Evolutionary conservation across 2,329 filamentous ascomycete species (phyloP).

Genomic region (Fusarium coffeatum): DNA sequence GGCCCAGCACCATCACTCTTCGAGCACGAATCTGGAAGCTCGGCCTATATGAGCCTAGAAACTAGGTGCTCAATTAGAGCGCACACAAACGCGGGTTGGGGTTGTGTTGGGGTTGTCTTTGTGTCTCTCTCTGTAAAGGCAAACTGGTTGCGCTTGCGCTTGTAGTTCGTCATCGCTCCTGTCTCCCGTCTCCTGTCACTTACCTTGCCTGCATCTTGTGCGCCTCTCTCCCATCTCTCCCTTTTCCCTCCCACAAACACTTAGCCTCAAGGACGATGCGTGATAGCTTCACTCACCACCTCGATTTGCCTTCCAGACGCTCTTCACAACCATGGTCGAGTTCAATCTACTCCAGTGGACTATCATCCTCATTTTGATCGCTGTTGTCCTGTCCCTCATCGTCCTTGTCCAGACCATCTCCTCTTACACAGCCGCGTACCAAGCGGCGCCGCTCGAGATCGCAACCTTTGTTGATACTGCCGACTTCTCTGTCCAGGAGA

Average conservation of each 20-base stretch:
- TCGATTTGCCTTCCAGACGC: conserved; percentile 45
- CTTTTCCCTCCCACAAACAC: conserved; percentile 32
- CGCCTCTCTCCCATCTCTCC: conserved; percentile 30
- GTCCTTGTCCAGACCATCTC: conserved; percentile 64
- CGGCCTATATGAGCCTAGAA: conserved; percentile 30
- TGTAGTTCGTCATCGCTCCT: conserved; percentile 41
- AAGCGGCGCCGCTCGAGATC: conserved; percentile 68
- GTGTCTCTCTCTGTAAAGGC: neutral
- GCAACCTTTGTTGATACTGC: conserved; percentile 68
- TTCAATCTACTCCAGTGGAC: conserved; percentile 66
- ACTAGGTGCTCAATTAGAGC: conserved; percentile 20
- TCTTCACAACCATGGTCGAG: conserved; percentile 60
- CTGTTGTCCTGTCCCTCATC: conserved; percentile 66
- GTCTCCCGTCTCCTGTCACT: conserved; percentile 23
- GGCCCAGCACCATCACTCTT: conserved; percentile 35
- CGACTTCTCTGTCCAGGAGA: conserved; percentile 72
- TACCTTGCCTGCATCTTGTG: conserved; percentile 27
- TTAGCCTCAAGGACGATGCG: conserved; percentile 42
- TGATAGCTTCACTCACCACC: conserved; percentile 46
- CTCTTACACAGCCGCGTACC: conserved; percentile 67
- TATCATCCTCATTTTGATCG: conserved; percentile 68
- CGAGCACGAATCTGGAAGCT: conserved; percentile 40
- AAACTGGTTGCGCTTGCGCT: conserved; percentile 39
- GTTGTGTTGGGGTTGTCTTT: conserved; percentile 24
- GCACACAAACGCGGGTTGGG: conserved; percentile 36